Percentiles rank a stretch among this genome's conserved stretches.
Conservation (phyloP, 208 protist genomes). For the Wallacemonas sp. region DNA sequence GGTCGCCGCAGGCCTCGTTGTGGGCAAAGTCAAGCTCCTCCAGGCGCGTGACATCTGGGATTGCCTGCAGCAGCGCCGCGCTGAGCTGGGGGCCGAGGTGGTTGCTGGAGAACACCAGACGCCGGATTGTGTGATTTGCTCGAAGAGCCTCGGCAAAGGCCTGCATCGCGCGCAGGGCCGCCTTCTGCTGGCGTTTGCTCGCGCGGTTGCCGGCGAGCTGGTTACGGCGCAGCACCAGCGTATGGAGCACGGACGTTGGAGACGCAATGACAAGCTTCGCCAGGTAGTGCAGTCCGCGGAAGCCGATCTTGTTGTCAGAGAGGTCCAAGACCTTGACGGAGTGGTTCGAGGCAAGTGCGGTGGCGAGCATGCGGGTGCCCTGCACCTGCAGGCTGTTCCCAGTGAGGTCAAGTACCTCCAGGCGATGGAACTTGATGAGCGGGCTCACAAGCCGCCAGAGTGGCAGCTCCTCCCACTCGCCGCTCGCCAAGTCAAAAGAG, state of each 20-base stretch:
- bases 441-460: conserved; percentile 76
- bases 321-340: conserved; percentile 76
- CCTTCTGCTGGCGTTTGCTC: conserved; percentile 30
- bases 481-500: conserved; percentile 13
- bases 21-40: conserved; percentile 70
- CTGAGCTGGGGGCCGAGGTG: conserved; percentile 70
- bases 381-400: conserved; percentile 63
- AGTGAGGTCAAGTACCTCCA: conserved; percentile 72
- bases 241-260: conserved; percentile 41
- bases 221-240: conserved; percentile 53
- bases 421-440: conserved; percentile 66
- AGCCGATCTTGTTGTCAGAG: conserved; percentile 75
- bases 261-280: conserved; percentile 50
- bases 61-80: conserved; percentile 46
- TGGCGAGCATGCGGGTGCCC: conserved; percentile 78
- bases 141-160: conserved; percentile 52
- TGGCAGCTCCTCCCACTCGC: conserved; percentile 61
- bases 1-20: conserved; percentile 75
- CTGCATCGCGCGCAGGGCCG: conserved; percentile 36
- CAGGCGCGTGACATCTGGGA: conserved; percentile 34
- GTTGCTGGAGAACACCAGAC: conserved; percentile 66
- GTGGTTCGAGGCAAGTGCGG: conserved; percentile 64
- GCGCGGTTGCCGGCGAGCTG: conserved; percentile 24
- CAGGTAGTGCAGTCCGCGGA: conserved; percentile 65
- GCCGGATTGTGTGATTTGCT: conserved; percentile 41